Percentiles rank a stretch among this genome's conserved stretches.
phyloP scores from a whole-genome alignment of 1,284 basidiomycete species.

The Tetrapyrgos nigripes region DNA sequence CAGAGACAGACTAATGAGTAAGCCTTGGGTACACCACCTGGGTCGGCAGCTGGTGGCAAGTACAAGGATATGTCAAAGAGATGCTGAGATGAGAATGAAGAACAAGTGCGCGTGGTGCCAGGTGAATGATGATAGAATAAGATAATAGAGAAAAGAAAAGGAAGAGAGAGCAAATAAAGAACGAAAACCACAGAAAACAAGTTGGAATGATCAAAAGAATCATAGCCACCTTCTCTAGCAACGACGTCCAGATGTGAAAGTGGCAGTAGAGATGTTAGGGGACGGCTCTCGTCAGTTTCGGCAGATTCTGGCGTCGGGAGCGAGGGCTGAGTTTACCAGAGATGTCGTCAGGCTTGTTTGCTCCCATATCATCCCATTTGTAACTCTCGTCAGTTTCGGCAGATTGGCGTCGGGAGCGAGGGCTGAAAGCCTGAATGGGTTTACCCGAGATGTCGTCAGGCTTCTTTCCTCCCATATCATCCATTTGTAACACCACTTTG shows the following conservation, averaged over 20 bases:
- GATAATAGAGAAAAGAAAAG: conserved; percentile 28
- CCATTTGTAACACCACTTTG: conserved; percentile 76
- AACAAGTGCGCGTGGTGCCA: too few species aligned
- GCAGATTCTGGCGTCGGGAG: conserved; percentile 7
- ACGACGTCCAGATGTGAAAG: conserved; percentile 82
- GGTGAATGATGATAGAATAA: conserved; percentile 16
- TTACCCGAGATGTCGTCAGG: conserved; percentile 21
- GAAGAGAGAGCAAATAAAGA: conserved; percentile 29
- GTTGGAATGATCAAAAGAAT: conserved; percentile 39
- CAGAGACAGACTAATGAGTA: conserved; percentile 5
- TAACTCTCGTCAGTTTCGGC: conserved; percentile 59
- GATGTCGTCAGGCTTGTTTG: conserved; percentile 25
- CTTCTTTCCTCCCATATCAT: conserved; percentile 32
- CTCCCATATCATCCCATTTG: conserved; percentile 37
- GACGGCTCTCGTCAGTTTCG: conserved; percentile 31
- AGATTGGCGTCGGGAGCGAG: conserved; percentile 53
- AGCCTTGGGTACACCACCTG: conserved; percentile 13
- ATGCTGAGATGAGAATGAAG: conserved; percentile 1
- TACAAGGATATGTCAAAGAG: conserved; percentile 2
- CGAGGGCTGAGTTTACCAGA: conserved; percentile 19
- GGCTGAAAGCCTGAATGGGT: conserved; percentile 56
- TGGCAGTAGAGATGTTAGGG: conserved; percentile 59
- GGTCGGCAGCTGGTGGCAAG: conserved; percentile 9
- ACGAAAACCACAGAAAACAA: conserved; percentile 29
- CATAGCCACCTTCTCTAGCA: conserved; percentile 65